Evolutionary conservation across 1,139 yeast genomes (phyloP), one percentile per base, ranked within the genome.

Genomic region (Chernovozyma sophiae-reginae): DNA sequence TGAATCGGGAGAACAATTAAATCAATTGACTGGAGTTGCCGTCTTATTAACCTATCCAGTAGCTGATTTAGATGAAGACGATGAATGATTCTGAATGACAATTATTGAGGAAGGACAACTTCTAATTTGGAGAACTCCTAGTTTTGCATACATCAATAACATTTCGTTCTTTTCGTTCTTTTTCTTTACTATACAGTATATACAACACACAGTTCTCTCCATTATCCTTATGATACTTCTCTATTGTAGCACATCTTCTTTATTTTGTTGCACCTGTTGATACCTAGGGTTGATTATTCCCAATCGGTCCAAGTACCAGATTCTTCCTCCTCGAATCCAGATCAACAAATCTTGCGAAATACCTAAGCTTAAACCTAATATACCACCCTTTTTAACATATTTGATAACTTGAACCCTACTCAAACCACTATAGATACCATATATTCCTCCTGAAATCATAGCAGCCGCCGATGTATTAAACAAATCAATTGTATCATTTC

Each of bases 1-100:
- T 54, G 94, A 85, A 43, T 77, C 92, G 4, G 98, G 98, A 10
- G 84, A 80, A 44, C 97, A 92, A 58, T 65, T 92, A 41, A 86
- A 87, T 55, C 90, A 85, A 49, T 71, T 92, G 45, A 86, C 96
- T 0, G 98, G 98, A 35, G 76, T 89, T 31, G 98, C 97, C 0
- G 94, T 89, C 34, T 74, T 92, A 30, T 65, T 90, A 48, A 81
- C 79, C 44, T 92, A 84, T 52, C 96, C 97, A 0, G 66, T 89
- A 4, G 86, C 86, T 0, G 96, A 87, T 47, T 65, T 89, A 34
- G 96, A 87, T 49, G 95, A 84, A 36, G 75, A 77, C 5, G 79
- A 74, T 14, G 74, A 68, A 12, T 69, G 62, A 12, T 70, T n/a
- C n/a, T n/a, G n/a, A n/a, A 65, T 18, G 62, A 62, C 5, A 45